Conservation (phyloP, 2,329 filamentous ascomycete genomes). For the Xylariaceae sp. region DNA sequence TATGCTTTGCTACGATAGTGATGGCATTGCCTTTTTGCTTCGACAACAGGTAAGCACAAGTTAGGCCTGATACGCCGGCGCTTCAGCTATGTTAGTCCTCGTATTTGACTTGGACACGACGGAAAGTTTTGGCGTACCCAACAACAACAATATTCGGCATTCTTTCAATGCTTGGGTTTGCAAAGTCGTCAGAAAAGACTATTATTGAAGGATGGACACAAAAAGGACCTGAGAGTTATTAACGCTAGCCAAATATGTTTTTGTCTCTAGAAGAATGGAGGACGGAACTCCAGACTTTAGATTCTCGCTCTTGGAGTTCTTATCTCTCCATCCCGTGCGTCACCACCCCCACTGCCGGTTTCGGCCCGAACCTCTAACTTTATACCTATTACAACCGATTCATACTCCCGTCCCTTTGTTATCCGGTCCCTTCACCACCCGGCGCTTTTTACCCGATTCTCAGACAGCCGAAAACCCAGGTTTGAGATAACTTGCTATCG, state of each 20-base stretch:
- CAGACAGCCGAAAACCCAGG: too few species aligned
- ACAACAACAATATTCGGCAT: slow-evolving; percentile 34
- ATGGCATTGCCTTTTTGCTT: slow-evolving; percentile 39
- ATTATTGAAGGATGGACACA: neutral
- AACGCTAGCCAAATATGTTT: neutral
- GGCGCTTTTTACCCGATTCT: too few species aligned
- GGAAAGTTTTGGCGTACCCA: slow-evolving; percentile 22
- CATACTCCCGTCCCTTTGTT: too few species aligned
- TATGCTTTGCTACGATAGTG: slow-evolving; percentile 59
- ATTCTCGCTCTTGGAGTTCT: neutral
- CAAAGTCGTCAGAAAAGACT: neutral
- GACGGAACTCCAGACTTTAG: neutral
- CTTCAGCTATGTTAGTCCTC: slow-evolving; percentile 18
- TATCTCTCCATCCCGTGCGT: neutral
- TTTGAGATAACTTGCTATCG: too few species aligned
- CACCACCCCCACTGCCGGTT: slow-evolving; percentile 9
- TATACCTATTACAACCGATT: neutral
- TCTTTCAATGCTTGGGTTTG: neutral
- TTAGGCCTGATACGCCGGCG: slow-evolving; percentile 34
- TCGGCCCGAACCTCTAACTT: neutral
- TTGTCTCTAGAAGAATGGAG: neutral
- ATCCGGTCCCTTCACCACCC: too few species aligned
- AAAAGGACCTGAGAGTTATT: neutral
- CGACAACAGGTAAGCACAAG: slow-evolving; percentile 34
- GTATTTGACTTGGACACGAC: neutral